Conservation (phyloP, 2,329 filamentous ascomycete species). For the Epichloe aotearoae region DNA sequence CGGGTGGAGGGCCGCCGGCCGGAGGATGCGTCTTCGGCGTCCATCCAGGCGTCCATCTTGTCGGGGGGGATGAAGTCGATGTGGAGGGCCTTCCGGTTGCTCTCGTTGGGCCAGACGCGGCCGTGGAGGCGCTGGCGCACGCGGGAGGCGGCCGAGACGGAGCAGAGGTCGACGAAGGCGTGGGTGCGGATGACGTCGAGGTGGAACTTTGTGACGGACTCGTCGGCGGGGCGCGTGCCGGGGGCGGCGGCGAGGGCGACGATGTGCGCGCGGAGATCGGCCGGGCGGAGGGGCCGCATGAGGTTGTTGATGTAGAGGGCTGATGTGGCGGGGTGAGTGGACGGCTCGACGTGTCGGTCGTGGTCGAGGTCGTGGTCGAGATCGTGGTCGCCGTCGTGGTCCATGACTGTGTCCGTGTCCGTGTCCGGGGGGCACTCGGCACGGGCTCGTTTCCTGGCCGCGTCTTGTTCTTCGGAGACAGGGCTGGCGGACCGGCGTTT, state of each 20-base stretch:
- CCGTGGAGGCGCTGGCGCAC: conserved; percentile 67
- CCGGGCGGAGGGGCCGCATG: conserved; percentile 69
- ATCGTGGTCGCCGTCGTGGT: conserved; percentile 21
- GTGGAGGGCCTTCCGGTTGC: conserved; percentile 69
- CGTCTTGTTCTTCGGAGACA: conserved; percentile 37
- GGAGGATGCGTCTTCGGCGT: conserved; percentile 43
- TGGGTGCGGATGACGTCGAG: conserved; percentile 81
- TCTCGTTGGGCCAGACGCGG: conserved; percentile 75
- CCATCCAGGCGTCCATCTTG: conserved; percentile 60
- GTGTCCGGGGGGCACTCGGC: conserved; percentile 9
- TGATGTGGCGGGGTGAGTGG: conserved; percentile 58
- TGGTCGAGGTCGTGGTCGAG: conserved; percentile 21
- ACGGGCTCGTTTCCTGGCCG: conserved; percentile 42
- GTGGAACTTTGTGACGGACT: conserved; percentile 53
- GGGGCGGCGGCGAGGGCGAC: conserved; percentile 54
- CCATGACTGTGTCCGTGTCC: conserved; percentile 13
- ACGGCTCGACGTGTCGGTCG: conserved; percentile 32
- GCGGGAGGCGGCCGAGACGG: conserved; percentile 56
- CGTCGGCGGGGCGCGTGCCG: conserved; percentile 33
- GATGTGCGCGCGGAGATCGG: conserved; percentile 55
- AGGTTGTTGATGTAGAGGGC: conserved; percentile 84
- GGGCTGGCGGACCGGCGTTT: conserved; percentile 55
- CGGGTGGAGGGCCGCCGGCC: conserved; percentile 30
- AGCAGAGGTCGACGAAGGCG: conserved; percentile 64
- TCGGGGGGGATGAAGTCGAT: conserved; percentile 81